A percentile compares a stretch with the other conserved stretches of the same genome.
Conservation (phyloP, 305 asterid genomes). For the Solanum hybrid region DNA sequence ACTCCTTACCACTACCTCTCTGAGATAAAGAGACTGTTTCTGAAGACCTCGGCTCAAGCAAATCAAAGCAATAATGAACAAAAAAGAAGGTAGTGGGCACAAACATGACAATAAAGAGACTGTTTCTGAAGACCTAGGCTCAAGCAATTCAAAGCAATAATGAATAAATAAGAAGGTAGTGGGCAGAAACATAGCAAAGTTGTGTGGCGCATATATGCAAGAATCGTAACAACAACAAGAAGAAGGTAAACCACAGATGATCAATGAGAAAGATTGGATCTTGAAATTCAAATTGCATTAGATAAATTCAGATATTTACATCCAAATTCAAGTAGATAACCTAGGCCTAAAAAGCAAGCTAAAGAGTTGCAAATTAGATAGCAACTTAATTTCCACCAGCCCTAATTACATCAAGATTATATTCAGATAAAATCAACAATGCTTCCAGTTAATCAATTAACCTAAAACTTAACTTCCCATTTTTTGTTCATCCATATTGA, state of each 20-base stretch:
- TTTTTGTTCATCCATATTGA: constrained; percentile 4
- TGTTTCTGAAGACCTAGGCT: background rate
- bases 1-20: background rate
- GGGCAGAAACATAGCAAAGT: background rate
- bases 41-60: background rate
- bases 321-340: background rate
- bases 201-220: background rate
- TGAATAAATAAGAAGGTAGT: background rate
- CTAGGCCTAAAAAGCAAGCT: background rate
- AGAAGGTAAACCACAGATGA: background rate
- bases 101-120: background rate
- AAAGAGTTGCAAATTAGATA: background rate
- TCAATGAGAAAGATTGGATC: background rate
- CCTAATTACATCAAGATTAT: background rate
- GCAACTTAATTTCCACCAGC: background rate
- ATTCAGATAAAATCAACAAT: background rate
- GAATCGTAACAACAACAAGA: background rate
- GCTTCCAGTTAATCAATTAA: background rate
- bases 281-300: constrained; percentile 10
- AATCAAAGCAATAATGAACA: background rate
- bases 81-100: background rate
- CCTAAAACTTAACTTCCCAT: background rate
- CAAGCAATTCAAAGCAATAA: background rate
- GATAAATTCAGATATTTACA: constrained; percentile 9
- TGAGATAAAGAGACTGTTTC: background rate